Conservation (phyloP, 2,329 filamentous ascomycete genomes). For the Septoria petroselini region DNA sequence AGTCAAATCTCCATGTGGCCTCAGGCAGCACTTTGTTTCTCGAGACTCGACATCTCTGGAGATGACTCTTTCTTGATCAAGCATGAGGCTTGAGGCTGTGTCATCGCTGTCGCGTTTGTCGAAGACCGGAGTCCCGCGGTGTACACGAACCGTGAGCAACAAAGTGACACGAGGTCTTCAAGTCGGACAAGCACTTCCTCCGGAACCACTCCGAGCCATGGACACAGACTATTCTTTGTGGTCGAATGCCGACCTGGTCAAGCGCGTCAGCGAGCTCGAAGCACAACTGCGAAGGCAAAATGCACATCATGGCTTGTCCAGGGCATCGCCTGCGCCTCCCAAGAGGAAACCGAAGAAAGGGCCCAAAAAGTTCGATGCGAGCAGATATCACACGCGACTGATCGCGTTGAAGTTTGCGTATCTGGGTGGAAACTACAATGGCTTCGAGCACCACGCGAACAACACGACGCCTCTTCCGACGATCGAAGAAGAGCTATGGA, state of each 20-base stretch:
- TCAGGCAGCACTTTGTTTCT: neutral
- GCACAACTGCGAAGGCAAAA: constrained; percentile 55
- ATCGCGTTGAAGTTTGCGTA: constrained; percentile 95
- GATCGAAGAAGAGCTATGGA: constrained; percentile 92
- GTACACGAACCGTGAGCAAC: no score
- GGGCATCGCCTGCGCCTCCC: constrained; percentile 15
- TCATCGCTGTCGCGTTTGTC: neutral
- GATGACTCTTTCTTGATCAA: constrained; percentile 11
- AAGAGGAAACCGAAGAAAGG: constrained; percentile 43
- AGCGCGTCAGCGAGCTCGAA: constrained; percentile 67
- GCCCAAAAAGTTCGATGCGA: constrained; percentile 63
- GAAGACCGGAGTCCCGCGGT: neutral
- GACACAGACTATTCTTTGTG: constrained; percentile 59
- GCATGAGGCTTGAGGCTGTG: constrained; percentile 11
- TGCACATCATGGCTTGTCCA: constrained; percentile 33
- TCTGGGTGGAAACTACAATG: constrained; percentile 84
- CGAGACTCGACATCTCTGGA: neutral
- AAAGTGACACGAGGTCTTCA: no score
- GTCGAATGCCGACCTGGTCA: constrained; percentile 66
- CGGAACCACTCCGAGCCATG: neutral
- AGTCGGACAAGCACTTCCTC: neutral
- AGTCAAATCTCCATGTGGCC: no score
- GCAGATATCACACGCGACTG: constrained; percentile 75
- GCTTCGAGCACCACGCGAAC: constrained; percentile 80
- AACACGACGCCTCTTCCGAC: constrained; percentile 68